phyloP scores from a whole-genome alignment of 208 protist species.

The Naegleria lovaniensis region DNA sequence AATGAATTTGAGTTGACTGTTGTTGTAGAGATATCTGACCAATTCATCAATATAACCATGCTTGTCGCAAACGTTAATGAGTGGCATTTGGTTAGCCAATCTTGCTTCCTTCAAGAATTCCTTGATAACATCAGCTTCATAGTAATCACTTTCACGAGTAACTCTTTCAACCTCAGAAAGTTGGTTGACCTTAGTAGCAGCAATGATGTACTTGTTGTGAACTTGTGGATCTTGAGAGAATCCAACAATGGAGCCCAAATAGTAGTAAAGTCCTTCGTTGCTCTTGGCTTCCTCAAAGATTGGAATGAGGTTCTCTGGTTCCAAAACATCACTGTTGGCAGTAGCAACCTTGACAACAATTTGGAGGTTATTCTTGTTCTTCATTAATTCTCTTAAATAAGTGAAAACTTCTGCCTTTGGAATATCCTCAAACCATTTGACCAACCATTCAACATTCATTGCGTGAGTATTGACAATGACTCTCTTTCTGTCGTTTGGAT shows the following conservation, averaged over 20 bases:
- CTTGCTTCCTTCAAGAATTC: conserved; percentile 98
- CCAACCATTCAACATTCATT: conserved; percentile 86
- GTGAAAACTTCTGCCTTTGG: conserved; percentile 89
- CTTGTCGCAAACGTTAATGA: conserved; percentile 99
- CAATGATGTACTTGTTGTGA: conserved; percentile 99
- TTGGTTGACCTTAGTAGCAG: conserved; percentile 91
- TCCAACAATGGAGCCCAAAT: conserved; percentile 91
- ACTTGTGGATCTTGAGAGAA: conserved; percentile 92
- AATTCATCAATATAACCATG: conserved; percentile 97
- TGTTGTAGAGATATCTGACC: conserved; percentile 92
- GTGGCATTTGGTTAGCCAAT: conserved; percentile 93
- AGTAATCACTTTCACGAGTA: conserved; percentile 92
- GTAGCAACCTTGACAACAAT: conserved; percentile 95
- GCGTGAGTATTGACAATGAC: conserved; percentile 87
- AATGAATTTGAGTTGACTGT: conserved; percentile 90
- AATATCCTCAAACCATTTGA: conserved; percentile 92
- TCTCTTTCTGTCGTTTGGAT: conserved; percentile 94
- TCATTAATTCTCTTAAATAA: conserved; percentile 90
- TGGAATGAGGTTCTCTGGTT: conserved; percentile 82
- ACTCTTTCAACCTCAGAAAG: conserved; percentile 97
- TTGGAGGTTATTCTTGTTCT: conserved; percentile 91
- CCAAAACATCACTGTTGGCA: conserved; percentile 94
- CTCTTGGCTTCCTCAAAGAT: conserved; percentile 90
- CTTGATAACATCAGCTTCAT: conserved; percentile 93
- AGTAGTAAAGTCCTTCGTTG: conserved; percentile 93